Evolutionary conservation across 768 basidiomycete genomes (phyloP).

Genomic region (Tricholoma flavovirens): DNA sequence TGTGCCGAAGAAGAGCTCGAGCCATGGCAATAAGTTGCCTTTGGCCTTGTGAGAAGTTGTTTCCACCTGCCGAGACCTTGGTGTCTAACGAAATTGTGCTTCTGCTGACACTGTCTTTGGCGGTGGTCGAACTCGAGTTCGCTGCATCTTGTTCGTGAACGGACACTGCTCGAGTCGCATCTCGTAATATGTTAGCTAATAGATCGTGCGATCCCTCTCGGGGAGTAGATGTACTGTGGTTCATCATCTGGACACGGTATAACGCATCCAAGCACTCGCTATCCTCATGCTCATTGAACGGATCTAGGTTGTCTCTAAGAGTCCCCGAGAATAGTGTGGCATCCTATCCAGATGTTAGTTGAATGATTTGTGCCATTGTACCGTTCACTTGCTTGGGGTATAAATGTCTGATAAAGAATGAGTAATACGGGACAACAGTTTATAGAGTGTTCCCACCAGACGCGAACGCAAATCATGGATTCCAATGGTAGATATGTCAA

Average conservation of each 20-base stretch:
- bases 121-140: conserved; percentile 37
- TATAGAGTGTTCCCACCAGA: conserved; percentile 38
- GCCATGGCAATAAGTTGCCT: conserved; percentile 88
- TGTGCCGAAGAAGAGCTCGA: conserved; percentile 67
- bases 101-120: conserved; percentile 51
- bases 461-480: conserved; percentile 74
- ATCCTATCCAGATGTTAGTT: conserved; percentile 30
- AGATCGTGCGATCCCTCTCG: conserved; percentile 16
- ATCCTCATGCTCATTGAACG: conserved; percentile 77
- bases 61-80: conserved; percentile 77
- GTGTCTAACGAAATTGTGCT: conserved; percentile 62
- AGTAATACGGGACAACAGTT: conserved; percentile 3
- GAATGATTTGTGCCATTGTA: not conserved
- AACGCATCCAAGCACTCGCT: conserved; percentile 76
- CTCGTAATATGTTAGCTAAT: too few relatives aligned
- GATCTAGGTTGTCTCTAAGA: conserved; percentile 68
- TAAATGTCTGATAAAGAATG: conserved; percentile 52
- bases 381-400: conserved; percentile 45
- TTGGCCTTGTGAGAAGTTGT: conserved; percentile 92
- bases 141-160: conserved; percentile 31
- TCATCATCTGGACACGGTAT: conserved; percentile 72
- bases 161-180: conserved; percentile 7
- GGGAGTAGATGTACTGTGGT: conserved; percentile 43
- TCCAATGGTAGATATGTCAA: conserved; percentile 83
- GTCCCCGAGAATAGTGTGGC: conserved; percentile 78